Evolutionary conservation across 176 grass and related monocot genomes (phyloP).

Genomic region (Phragmites australis): DNA sequence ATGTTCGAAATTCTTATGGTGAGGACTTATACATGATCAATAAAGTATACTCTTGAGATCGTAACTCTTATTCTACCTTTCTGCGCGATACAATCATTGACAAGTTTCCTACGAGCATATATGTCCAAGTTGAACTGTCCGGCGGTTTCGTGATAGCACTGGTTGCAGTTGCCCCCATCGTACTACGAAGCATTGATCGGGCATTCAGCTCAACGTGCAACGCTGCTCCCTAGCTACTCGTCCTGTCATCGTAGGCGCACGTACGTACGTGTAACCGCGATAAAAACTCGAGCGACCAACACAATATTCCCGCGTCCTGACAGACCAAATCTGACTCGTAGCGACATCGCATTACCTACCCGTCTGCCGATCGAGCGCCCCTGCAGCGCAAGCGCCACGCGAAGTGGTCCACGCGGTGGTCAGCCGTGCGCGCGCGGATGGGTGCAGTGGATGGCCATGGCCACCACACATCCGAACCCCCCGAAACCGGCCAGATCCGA

Average conservation of each 20-base stretch:
- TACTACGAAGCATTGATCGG: neutral
- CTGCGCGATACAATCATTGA: no score
- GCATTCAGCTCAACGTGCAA: neutral
- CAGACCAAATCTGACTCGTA: conserved; percentile 18
- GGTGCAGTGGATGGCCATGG: neutral
- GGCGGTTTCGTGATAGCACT: neutral
- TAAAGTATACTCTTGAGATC: no score
- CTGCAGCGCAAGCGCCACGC: neutral
- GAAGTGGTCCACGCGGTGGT: conserved; percentile 18
- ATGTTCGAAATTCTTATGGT: no score
- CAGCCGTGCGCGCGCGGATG: neutral
- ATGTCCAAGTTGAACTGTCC: neutral
- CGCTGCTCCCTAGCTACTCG: neutral
- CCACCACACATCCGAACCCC: neutral
- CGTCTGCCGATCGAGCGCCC: neutral
- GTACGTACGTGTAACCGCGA: conserved; percentile 17
- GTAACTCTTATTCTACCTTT: no score
- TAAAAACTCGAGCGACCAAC: neutral
- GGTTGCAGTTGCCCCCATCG: neutral
- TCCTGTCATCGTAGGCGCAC: neutral
- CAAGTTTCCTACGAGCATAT: no score
- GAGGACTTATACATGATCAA: no score
- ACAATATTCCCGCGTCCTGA: neutral
- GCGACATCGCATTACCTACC: neutral
- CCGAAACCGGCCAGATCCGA: conserved; percentile 51